phyloP scores from a whole-genome alignment of 2,329 filamentous ascomycete genomes.

The Xylariaceae sp. region DNA sequence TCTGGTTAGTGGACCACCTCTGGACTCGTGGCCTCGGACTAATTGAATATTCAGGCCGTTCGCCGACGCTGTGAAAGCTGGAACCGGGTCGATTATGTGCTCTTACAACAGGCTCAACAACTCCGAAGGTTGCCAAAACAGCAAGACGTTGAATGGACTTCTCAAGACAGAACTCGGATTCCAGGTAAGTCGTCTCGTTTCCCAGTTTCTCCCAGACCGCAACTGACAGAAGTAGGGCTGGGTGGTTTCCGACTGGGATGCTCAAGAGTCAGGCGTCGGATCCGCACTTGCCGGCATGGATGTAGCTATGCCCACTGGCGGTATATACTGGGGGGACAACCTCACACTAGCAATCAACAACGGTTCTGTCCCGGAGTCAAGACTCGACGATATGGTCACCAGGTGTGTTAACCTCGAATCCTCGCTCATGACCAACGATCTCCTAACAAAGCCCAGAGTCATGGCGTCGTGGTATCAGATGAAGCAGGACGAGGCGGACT shows the following conservation, averaged over 20 bases:
- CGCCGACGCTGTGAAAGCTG: constrained; percentile 21
- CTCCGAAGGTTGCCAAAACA: constrained; percentile 43
- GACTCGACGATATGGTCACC: constrained; percentile 43
- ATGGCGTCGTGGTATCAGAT: constrained; percentile 34
- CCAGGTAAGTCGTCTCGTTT: constrained; percentile 16
- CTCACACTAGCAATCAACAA: constrained; percentile 40
- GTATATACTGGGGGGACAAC: constrained; percentile 34
- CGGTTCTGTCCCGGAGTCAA: constrained; percentile 33
- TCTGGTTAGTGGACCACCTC: constrained; percentile 31
- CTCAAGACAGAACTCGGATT: constrained; percentile 39
- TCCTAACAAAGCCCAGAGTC: constrained; percentile 6
- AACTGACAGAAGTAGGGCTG: constrained; percentile 19
- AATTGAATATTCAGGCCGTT: constrained; percentile 48
- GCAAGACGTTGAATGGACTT: constrained; percentile 39
- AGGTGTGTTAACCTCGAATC: constrained; percentile 26
- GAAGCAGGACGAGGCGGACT: constrained; percentile 24
- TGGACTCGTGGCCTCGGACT: neutral
- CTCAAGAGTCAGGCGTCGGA: constrained; percentile 32
- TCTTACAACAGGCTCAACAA: constrained; percentile 39
- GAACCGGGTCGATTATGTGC: constrained; percentile 34
- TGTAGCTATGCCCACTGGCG: constrained; percentile 39
- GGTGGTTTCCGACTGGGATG: constrained; percentile 36
- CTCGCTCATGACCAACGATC: constrained; percentile 32
- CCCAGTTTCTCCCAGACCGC: constrained; percentile 3
- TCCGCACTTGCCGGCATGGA: constrained; percentile 39